Base-by-base conservation (phyloP, 257 asterid genomes). In the Primulina eburnea region DNA sequence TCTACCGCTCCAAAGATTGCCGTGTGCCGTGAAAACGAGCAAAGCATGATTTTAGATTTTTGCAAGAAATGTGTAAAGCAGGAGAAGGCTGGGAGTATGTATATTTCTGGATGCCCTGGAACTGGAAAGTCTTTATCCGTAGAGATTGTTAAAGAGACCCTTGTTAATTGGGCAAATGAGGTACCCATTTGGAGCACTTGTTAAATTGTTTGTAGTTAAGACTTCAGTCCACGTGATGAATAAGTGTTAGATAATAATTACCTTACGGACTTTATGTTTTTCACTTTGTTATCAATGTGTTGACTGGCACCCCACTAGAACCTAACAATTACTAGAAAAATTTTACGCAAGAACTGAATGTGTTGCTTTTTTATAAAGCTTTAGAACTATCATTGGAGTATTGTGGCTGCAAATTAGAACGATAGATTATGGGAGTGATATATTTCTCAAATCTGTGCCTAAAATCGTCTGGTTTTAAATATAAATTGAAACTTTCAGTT, bases 91-190 rank as follows among this genome's bases (percentile, higher is more conserved):
- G 95, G 92, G 65, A 89, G 99, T 80, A 76, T 94, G 81, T 94
- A 92, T 75, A 69, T 84, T 7, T 91, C 93, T 80, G 99, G 99
- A 30, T 89, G 97, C 72, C 99, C 99, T 7, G 99, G 99, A 73
- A 91, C 99, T 18, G 97, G 99, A 73, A 94, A 94, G 76, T 84
- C 98, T 2, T 69, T 94, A 53, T 85, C 92, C 34, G 84, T 92
- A 89, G 97, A 87, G 70, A 89, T 83, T 73, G 85, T 92, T 34
- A 82, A 83, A 76, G 81, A 71, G 73, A 77, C 18, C 73, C 85
- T 94, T 59, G 73, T 74, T 21, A 76, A 76, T 70, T 94, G 99
- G 99, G 93, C 92, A 57, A 76, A 88, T 60, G 87, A 85, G 96
- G 98, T 94, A 77, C 59, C 68, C 29, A 12, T 65, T 18, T 0